Evolutionary conservation across 345 rosid genomes (phyloP).

Genomic region (Arabis hirsuta): DNA sequence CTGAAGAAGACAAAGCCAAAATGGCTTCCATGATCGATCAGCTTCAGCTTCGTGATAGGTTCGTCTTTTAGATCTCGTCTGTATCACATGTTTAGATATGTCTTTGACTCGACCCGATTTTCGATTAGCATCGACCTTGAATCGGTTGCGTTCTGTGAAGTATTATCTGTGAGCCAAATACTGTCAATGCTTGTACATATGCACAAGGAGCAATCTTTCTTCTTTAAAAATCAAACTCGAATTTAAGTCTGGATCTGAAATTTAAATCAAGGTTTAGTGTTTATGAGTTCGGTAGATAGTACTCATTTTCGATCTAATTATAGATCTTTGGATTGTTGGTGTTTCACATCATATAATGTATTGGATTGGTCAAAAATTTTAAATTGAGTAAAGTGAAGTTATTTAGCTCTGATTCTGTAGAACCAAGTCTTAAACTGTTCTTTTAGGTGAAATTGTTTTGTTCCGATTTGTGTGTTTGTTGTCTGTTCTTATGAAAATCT

Average conservation of each 20-base stretch:
- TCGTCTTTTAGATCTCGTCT: constrained; percentile 15
- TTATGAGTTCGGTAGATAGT: not conserved
- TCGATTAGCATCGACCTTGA: not conserved
- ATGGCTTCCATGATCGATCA: constrained; percentile 89
- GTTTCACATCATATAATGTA: too few species aligned
- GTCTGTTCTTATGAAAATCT: not conserved
- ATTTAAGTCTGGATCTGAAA: not conserved
- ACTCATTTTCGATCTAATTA: not conserved
- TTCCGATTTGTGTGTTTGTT: not conserved
- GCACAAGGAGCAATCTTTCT: not conserved
- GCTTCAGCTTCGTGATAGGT: constrained; percentile 94
- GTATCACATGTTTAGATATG: not conserved
- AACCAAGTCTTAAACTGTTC: not conserved
- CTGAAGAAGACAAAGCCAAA: constrained; percentile 71
- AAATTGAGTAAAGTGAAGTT: not conserved
- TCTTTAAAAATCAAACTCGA: not conserved
- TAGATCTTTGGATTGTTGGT: not conserved
- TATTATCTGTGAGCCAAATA: not conserved
- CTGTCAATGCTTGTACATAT: not conserved
- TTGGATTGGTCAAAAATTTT: too few species aligned
- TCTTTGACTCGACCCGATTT: not conserved
- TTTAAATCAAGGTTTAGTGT: not conserved
- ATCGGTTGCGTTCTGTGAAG: not conserved
- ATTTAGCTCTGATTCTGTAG: not conserved
- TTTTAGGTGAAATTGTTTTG: not conserved